Conservation (phyloP, 139 green algal genomes). For the Axilococcus clingmanii region DNA sequence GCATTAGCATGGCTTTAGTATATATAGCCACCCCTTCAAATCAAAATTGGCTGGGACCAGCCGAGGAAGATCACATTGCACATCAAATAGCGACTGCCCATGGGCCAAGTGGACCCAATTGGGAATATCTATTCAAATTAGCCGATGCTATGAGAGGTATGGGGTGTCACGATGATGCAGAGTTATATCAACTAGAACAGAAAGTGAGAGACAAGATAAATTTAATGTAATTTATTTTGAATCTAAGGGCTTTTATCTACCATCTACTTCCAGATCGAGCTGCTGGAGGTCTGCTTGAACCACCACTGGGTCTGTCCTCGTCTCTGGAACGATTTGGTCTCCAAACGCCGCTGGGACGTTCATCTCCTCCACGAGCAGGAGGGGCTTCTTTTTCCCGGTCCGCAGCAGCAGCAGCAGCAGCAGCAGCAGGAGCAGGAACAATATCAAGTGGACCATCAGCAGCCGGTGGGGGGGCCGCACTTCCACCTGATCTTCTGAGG, state of each 20-base stretch:
- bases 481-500: background rate
- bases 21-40: constrained; percentile 51
- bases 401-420: background rate
- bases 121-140: constrained; percentile 59
- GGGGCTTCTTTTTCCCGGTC: constrained; percentile 2
- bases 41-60: constrained; percentile 54
- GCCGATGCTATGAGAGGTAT: constrained; percentile 39
- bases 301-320: background rate
- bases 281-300: background rate
- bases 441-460: constrained; percentile 9
- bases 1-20: constrained; percentile 14
- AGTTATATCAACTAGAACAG: constrained; percentile 8
- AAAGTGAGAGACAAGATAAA: too few species aligned
- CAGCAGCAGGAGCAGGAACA: constrained; percentile 1
- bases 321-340: background rate
- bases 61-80: constrained; percentile 34
- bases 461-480: background rate
- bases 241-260: background rate
- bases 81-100: constrained; percentile 34
- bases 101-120: constrained; percentile 54
- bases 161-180: constrained; percentile 1
- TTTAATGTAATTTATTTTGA: background rate
- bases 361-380: background rate
- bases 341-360: background rate
- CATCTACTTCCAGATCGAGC: background rate